Base-by-base conservation (phyloP, 148 eudicot species). In the Silene latifolia region DNA sequence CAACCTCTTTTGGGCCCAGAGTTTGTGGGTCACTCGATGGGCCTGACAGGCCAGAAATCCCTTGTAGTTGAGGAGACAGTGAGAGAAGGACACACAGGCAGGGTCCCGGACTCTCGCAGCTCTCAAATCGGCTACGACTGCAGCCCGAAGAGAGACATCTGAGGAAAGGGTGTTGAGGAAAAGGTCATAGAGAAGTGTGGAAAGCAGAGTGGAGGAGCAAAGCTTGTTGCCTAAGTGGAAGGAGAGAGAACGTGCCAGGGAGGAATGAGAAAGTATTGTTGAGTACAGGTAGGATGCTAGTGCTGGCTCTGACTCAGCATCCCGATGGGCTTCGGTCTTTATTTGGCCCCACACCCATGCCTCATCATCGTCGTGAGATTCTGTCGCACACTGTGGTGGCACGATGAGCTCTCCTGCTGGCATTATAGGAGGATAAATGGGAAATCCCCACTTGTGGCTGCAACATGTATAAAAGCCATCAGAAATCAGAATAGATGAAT, bases 151-250 rank as follows among this genome's bases (percentile, higher is more conserved):
- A 19, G 71, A 13, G 25, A 83, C 63, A 62, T 91, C 93, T 8
- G 81, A 72, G 39, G 89, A 80, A 64, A 91, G 73, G 35, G 88
- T 82, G 68, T 88, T 81, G 58, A 89, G 88, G 75, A 94, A 94
- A 66, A 94, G 89, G 71, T 92, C 97, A 20, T 88, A 90, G 13
- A 94, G 88, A 48, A 89, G 89, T 44, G 97, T 94, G 6, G 96
- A 87, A 39, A 92, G 82, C 17, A 94, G 80, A 4, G 98, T 94
- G 2, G 98, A 89, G 67, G 89, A 88, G 75, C 93, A 87, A 42
- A 94, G 96, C 81, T 90, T 90, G 79, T 92, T 91, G 32, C 92
- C 97, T 8, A 94, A 78, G 71, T 90, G 96, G 75, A 91, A 91
- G 42, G 97, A 83, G 58, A 94, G 88, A 4, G 98, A 88, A 8